Base-by-base conservation (phyloP, 805 yeast genomes). In the Candida schatavii region DNA sequence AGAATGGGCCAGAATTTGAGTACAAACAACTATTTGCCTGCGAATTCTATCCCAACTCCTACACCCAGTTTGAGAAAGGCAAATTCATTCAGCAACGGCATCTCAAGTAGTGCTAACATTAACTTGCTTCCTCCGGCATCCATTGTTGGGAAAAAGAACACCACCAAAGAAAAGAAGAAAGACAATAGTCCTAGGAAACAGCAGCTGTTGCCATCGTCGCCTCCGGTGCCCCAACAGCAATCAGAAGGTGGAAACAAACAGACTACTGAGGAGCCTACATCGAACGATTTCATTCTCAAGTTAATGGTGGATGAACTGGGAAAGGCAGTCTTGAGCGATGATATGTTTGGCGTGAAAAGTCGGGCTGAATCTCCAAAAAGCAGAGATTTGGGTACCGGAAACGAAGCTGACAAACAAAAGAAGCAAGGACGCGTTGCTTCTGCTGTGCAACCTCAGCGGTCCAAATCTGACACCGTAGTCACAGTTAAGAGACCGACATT, bases 291-390 rank as follows among this genome's bases (percentile, higher is more conserved):
- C 44, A 60, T 55, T 46, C 55, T 69, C 47, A 58, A 59, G 35
- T 52, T 69, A 35, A 66, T 61, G 49, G 57, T 70, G 33, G 73
- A 70, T 45, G 72, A 64, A 37, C 59, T 55, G 52, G 75, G 75
- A 7, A 64, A 64, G 40, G 75, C 75, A 5, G 61, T 59, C 7
- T 61, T 70, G 44, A 56, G 64, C 9, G 47, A 47, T 18, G 57
- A 58, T 39, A 46, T 52, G 39, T 48, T 55, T 37, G 36, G 34
- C 5, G 19, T 44, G 1, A 6, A n/a, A n/a, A n/a, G n/a, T n/a
- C n/a, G n/a, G n/a, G n/a, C n/a, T n/a, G n/a, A n/a, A n/a, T 7
- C 27, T 11, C 27, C 27, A 11, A 23, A 23, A 11, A 23, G 27
- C 27, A 7, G 27, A 7, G n/a, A n/a, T n/a, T n/a, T n/a, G n/a